Evolutionary conservation across 2,329 filamentous ascomycete species (phyloP).

Genomic region (Botrytis pseudocinerea): DNA sequence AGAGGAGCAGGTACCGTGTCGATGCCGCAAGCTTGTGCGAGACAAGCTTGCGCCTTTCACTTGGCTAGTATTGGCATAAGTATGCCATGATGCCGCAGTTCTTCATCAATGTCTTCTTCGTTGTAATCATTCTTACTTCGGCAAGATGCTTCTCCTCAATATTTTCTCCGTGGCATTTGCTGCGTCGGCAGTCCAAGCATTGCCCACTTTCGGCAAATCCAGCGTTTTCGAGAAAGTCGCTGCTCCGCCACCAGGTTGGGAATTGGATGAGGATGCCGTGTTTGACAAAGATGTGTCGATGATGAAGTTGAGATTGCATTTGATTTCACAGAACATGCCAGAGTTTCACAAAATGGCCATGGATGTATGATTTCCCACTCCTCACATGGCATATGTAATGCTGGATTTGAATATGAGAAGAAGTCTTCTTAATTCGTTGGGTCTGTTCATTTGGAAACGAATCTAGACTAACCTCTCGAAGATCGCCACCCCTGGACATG

Average conservation of each 20-base stretch:
- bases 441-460: background rate
- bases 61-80: constrained; percentile 22
- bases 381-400: background rate
- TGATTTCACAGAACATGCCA: constrained; percentile 37
- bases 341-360: constrained; percentile 39
- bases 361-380: constrained; percentile 31
- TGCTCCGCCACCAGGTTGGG: constrained; percentile 36
- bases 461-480: constrained; percentile 25
- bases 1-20: constrained; percentile 22
- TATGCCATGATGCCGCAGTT: constrained; percentile 13
- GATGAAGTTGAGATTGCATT: constrained; percentile 37
- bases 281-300: constrained; percentile 34
- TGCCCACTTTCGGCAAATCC: constrained; percentile 25
- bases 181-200: constrained; percentile 17
- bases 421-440: background rate
- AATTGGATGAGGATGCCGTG: constrained; percentile 27
- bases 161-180: constrained; percentile 21
- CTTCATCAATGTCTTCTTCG: background rate
- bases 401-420: background rate
- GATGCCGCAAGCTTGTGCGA: constrained; percentile 14
- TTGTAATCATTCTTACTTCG: constrained; percentile 18
- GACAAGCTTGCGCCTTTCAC: constrained; percentile 7
- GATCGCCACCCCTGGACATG: constrained; percentile 48
- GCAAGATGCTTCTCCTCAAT: constrained; percentile 24
- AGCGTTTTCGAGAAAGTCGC: constrained; percentile 34